Evolutionary conservation across 495 filamentous ascomycete species (phyloP).

Genomic region (Tuber microsphaerosporum): DNA sequence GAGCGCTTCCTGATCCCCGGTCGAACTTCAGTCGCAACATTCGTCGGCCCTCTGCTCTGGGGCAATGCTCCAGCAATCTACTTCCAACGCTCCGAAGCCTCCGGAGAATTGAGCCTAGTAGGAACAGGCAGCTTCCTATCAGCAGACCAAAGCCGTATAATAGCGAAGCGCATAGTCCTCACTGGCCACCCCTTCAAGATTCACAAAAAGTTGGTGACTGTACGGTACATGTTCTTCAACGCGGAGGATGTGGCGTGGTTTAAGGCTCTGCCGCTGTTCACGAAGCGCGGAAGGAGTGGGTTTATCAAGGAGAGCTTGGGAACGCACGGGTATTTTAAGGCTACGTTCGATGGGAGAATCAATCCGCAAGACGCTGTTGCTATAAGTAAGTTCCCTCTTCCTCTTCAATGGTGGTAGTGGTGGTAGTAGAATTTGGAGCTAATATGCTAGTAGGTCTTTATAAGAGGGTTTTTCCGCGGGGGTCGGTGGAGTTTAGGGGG

Average conservation of each 20-base stretch:
- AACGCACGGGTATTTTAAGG: constrained; percentile 99
- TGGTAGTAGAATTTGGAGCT: constrained; percentile 6
- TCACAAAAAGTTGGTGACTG: constrained; percentile 89
- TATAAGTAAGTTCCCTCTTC: constrained; percentile 45
- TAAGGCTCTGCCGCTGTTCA: constrained; percentile 92
- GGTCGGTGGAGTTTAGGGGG: constrained; percentile 26
- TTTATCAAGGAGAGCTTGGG: constrained; percentile 89
- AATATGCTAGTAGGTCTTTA: constrained; percentile 26
- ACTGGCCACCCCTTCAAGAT: constrained; percentile 98
- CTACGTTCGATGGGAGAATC: constrained; percentile 89
- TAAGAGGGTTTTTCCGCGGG: constrained; percentile 40
- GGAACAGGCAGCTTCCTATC: constrained; percentile 73
- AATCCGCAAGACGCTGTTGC: constrained; percentile 91
- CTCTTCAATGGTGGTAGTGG: not conserved
- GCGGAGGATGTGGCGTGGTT: constrained; percentile 88
- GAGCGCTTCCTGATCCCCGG: constrained; percentile 88
- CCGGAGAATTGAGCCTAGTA: constrained; percentile 49
- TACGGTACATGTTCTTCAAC: constrained; percentile 99
- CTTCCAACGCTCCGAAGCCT: constrained; percentile 55
- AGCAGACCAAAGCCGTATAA: constrained; percentile 57
- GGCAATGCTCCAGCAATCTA: constrained; percentile 71
- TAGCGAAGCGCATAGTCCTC: constrained; percentile 88
- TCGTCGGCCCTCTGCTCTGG: constrained; percentile 86
- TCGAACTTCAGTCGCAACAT: constrained; percentile 80
- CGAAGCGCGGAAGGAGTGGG: constrained; percentile 74